A percentile compares a stretch with the other conserved stretches of the same genome.
Conservation (phyloP, 2,329 filamentous ascomycete species). For the Ophiostoma fasciatum region DNA sequence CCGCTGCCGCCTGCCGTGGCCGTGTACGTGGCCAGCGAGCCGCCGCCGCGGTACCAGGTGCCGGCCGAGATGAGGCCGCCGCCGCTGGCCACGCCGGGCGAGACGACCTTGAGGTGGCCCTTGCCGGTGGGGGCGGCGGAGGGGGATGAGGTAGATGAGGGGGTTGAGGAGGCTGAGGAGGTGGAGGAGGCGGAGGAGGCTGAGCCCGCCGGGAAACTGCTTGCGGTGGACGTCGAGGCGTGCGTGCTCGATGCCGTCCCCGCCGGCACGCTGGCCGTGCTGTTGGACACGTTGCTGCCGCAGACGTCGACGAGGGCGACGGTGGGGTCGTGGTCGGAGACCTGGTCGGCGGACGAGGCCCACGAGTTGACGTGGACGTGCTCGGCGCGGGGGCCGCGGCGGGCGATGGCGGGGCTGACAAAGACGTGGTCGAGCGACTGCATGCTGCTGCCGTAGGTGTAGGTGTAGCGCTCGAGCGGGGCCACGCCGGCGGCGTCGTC, state of each 20-base stretch:
- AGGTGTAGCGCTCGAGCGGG: slow-evolving; percentile 50
- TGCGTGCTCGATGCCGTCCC: neutral
- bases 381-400: slow-evolving; percentile 32
- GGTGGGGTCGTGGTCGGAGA: slow-evolving; percentile 56
- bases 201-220: too few relatives aligned
- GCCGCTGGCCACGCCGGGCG: slow-evolving; percentile 4
- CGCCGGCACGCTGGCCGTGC: neutral
- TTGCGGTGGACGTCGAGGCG: slow-evolving; percentile 1
- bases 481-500: slow-evolving; percentile 42
- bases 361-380: slow-evolving; percentile 61
- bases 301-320: slow-evolving; percentile 51
- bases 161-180: neutral
- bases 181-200: neutral
- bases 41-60: slow-evolving; percentile 15
- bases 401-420: slow-evolving; percentile 37
- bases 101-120: slow-evolving; percentile 7
- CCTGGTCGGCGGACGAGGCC: slow-evolving; percentile 38
- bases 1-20: slow-evolving; percentile 12
- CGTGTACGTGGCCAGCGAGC: slow-evolving; percentile 16
- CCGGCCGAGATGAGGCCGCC: slow-evolving; percentile 15
- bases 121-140: slow-evolving; percentile 5
- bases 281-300: slow-evolving; percentile 4
- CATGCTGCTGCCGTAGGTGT: slow-evolving; percentile 53
- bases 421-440: slow-evolving; percentile 60
- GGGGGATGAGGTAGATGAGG: neutral